phyloP scores from a whole-genome alignment of 345 rosid genomes.

The Mallotus nudiflorus region DNA sequence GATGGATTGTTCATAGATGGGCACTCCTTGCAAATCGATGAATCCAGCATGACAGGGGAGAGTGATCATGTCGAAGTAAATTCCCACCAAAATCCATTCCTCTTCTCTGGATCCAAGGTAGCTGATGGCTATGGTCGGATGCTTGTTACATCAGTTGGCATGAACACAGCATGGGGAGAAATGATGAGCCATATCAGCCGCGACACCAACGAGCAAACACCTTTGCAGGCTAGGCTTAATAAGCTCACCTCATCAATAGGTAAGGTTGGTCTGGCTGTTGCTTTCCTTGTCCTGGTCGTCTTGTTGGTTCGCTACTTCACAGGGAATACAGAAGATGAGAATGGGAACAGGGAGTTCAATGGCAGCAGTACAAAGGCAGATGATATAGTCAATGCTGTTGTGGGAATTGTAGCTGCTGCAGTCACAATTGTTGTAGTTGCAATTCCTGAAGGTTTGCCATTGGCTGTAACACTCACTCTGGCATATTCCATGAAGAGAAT shows the following conservation, averaged over 20 bases:
- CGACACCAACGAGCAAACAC: slow-evolving; percentile 54
- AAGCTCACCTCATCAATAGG: slow-evolving; percentile 66
- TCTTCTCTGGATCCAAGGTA: slow-evolving; percentile 26
- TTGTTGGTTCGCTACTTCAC: slow-evolving; percentile 66
- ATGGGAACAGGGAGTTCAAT: slow-evolving; percentile 44
- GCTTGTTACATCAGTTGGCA: slow-evolving; percentile 69
- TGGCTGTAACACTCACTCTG: slow-evolving; percentile 77
- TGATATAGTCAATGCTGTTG: slow-evolving; percentile 54
- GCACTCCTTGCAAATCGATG: slow-evolving; percentile 21
- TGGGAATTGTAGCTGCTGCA: slow-evolving; percentile 65
- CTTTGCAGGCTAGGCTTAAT: slow-evolving; percentile 62
- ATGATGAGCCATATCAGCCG: slow-evolving; percentile 64
- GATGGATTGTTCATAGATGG: slow-evolving; percentile 30
- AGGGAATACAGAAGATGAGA: slow-evolving; percentile 58
- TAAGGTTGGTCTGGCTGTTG: slow-evolving; percentile 61
- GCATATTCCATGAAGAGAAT: slow-evolving; percentile 84
- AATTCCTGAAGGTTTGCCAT: slow-evolving; percentile 76
- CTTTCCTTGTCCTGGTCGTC: slow-evolving; percentile 61
- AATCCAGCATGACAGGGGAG: slow-evolving; percentile 28
- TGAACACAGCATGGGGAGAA: slow-evolving; percentile 74
- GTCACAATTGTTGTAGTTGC: slow-evolving; percentile 81
- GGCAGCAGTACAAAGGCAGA: slow-evolving; percentile 46
- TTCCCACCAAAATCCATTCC: slow-evolving; percentile 13
- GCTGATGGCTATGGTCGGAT: slow-evolving; percentile 44
- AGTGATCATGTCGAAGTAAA: slow-evolving; percentile 20